phyloP scores from a whole-genome alignment of 2,329 filamentous ascomycete species.

The Alternaria sp. region DNA sequence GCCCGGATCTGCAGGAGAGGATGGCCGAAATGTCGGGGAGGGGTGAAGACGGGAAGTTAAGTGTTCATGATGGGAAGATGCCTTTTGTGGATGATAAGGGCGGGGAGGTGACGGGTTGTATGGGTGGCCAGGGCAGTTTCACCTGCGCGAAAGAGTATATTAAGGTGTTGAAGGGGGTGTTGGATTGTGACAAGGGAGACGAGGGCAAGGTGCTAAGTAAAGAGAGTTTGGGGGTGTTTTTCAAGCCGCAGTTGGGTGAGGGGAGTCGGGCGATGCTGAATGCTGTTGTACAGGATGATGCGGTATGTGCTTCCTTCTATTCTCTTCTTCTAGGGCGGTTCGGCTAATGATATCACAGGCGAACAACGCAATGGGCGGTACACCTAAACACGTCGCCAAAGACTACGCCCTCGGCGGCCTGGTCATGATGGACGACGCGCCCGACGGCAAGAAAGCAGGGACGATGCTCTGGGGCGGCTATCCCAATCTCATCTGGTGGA shows the following conservation, averaged over 20 bases:
- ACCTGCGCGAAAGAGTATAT: conserved; percentile 32
- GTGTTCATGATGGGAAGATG: conserved; percentile 2
- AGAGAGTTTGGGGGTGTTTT: conserved; percentile 36
- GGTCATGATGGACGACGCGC: conserved; percentile 25
- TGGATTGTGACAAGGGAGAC: conserved; percentile 33
- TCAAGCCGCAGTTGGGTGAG: conserved; percentile 38
- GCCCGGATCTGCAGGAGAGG: conserved; percentile 28
- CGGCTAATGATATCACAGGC: conserved; percentile 1
- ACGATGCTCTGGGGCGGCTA: conserved; percentile 45
- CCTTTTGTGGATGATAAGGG: conserved; percentile 25
- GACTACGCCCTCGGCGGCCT: conserved; percentile 45
- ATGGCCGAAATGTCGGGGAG: conserved; percentile 40
- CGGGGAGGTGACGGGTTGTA: conserved; percentile 25
- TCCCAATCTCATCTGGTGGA: conserved; percentile 45
- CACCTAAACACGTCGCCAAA: conserved; percentile 17
- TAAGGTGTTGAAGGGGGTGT: conserved; percentile 38
- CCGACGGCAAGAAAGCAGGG: conserved; percentile 31
- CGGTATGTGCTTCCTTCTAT: conserved; percentile 4
- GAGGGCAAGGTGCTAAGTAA: conserved; percentile 27
- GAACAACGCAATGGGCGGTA: conserved; percentile 36
- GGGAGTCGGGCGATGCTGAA: conserved; percentile 19
- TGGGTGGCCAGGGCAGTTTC: conserved; percentile 38
- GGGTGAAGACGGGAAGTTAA: conserved; percentile 21
- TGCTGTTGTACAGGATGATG: conserved; percentile 46
- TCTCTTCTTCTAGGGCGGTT: too few species aligned